Conservation (phyloP, 2,329 filamentous ascomycete species). For the Xylaria sp. region DNA sequence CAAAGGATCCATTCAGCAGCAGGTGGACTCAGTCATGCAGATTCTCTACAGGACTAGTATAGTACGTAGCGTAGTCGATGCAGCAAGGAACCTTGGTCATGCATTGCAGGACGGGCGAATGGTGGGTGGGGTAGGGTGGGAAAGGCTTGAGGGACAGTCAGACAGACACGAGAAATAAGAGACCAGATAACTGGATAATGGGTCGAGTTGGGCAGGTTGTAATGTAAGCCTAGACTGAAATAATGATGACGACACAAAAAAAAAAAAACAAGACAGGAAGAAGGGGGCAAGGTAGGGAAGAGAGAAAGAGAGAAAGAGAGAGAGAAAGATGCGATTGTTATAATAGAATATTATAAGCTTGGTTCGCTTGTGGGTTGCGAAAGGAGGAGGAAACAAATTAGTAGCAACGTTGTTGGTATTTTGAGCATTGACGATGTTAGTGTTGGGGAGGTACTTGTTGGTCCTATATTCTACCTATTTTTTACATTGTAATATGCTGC, state of each 20-base stretch:
- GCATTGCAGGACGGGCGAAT: slow-evolving; percentile 33
- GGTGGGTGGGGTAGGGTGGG: slow-evolving; percentile 23
- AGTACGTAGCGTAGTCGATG: slow-evolving; percentile 14
- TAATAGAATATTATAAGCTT: background rate
- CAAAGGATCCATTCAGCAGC: slow-evolving; percentile 21
- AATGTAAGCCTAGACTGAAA: slow-evolving; percentile 6
- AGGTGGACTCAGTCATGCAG: slow-evolving; percentile 38
- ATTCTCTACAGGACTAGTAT: slow-evolving; percentile 18
- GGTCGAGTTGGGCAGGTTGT: slow-evolving; percentile 3
- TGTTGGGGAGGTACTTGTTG: background rate
- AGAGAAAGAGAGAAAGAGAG: background rate
- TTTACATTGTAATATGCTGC: background rate
- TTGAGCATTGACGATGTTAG: background rate
- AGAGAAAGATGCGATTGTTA: background rate
- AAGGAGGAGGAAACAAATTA: slow-evolving; percentile 11
- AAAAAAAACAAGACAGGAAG: background rate
- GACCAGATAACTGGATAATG: slow-evolving; percentile 20
- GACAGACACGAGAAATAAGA: slow-evolving; percentile 19
- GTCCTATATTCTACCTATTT: slow-evolving; percentile 1
- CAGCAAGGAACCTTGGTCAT: slow-evolving; percentile 35
- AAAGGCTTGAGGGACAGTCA: slow-evolving; percentile 5
- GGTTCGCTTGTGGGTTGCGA: slow-evolving; percentile 13
- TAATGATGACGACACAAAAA: background rate
- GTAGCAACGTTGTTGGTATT: background rate
- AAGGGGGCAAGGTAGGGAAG: too few relatives aligned